Evolutionary conservation across 179 eudicot species (phyloP).

Genomic region (Nepenthes alata): DNA sequence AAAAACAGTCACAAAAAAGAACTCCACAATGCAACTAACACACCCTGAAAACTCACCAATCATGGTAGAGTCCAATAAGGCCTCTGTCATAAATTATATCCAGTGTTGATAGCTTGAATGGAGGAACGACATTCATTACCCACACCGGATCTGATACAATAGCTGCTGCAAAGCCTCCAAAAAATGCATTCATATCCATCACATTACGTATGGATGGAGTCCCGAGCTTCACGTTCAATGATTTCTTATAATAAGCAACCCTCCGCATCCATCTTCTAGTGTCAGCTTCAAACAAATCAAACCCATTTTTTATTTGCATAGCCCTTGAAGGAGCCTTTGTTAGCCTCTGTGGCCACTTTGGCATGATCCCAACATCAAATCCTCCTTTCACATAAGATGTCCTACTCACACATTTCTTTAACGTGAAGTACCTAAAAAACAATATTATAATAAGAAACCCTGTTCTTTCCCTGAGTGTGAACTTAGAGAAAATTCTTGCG

Average conservation of each 20-base stretch:
- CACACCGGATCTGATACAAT: conserved; percentile 72
- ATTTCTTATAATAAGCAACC: conserved; percentile 56
- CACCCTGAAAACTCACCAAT: conserved; percentile 55
- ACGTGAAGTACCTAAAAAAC: conserved; percentile 54
- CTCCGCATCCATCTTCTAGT: conserved; percentile 66
- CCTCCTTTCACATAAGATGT: conserved; percentile 44
- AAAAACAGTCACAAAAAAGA: not conserved
- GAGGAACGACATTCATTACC: conserved; percentile 96
- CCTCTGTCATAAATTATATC: conserved; percentile 84
- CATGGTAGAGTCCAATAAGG: conserved; percentile 79
- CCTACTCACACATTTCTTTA: conserved; percentile 79
- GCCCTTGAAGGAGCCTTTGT: conserved; percentile 63
- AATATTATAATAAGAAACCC: conserved; percentile 1
- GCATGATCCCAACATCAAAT: conserved; percentile 52
- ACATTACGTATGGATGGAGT: conserved; percentile 69
- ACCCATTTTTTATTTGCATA: conserved; percentile 42
- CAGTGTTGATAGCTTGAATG: conserved; percentile 61
- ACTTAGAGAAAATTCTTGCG: too few relatives aligned
- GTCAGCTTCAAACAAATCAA: conserved; percentile 74
- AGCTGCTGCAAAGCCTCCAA: conserved; percentile 97
- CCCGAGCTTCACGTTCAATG: conserved; percentile 62
- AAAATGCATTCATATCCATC: conserved; percentile 95
- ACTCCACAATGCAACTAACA: not conserved
- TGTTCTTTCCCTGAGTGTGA: not conserved
- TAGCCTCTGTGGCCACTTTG: conserved; percentile 85